These are phyloP conservation scores for Erodium moschatum DNA, from an alignment of 441 rosid genomes.

Conservation along the genomic window DNA sequence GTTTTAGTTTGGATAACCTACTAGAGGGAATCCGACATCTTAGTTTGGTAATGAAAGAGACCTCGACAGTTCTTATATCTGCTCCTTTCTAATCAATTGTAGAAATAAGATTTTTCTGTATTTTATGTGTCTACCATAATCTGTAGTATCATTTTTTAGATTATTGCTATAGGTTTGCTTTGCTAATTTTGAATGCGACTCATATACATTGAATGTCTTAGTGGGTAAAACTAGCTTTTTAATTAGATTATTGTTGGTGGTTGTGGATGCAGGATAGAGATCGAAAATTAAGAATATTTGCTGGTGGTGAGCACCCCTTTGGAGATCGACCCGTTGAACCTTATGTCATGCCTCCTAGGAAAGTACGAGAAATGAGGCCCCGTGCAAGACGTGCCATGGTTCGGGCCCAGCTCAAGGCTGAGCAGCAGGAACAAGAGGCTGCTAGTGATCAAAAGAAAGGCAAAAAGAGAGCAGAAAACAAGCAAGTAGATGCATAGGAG, in stretches of 20 bases:
- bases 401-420: slow-evolving; percentile 83
- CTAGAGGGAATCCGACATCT: neutral
- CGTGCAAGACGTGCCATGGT: slow-evolving; percentile 82
- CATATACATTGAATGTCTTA: neutral
- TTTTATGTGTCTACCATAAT: neutral
- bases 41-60: neutral
- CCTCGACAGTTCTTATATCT: neutral
- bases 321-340: slow-evolving; percentile 69
- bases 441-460: slow-evolving; percentile 36
- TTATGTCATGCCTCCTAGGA: slow-evolving; percentile 71
- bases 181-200: neutral
- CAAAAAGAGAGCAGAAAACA: slow-evolving; percentile 38
- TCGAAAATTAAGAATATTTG: slow-evolving; percentile 79
- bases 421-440: slow-evolving; percentile 37
- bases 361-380: slow-evolving; percentile 84
- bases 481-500: slow-evolving; percentile 25
- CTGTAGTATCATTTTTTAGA: neutral
- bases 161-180: neutral
- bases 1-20: neutral
- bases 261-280: slow-evolving; percentile 69
- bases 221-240: neutral
- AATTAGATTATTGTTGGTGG: slow-evolving; percentile 14
- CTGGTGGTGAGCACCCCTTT: slow-evolving; percentile 79
- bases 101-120: neutral
- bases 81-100: neutral